These are phyloP conservation scores for Apiospora aurea DNA, from an alignment of 2,329 filamentous ascomycete genomes.

Conservation along the genomic window DNA sequence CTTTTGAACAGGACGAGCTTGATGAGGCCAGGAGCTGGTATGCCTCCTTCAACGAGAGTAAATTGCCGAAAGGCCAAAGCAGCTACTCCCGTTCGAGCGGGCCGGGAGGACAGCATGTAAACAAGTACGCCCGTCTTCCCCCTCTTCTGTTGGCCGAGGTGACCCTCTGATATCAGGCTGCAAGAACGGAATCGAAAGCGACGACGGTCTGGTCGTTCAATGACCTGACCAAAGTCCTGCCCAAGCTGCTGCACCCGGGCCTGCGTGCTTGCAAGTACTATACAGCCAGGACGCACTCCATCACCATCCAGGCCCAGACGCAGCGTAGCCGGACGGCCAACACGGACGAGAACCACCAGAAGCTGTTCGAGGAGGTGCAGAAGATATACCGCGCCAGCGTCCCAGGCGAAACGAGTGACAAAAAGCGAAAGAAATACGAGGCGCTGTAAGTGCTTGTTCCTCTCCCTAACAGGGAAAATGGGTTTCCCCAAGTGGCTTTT, in stretches of 20 bases:
- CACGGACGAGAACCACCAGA: slow-evolving; percentile 58
- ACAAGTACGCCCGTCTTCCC: slow-evolving; percentile 53
- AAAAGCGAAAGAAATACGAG: slow-evolving; percentile 57
- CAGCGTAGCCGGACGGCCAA: slow-evolving; percentile 61
- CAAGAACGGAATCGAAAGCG: slow-evolving; percentile 66
- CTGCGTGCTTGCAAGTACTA: slow-evolving; percentile 63
- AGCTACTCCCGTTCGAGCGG: slow-evolving; percentile 66
- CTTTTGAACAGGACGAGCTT: slow-evolving; percentile 58
- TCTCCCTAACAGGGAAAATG: background rate
- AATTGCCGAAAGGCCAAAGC: slow-evolving; percentile 59
- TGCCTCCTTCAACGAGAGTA: slow-evolving; percentile 49
- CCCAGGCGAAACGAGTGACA: slow-evolving; percentile 53
- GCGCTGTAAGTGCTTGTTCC: slow-evolving; percentile 48
- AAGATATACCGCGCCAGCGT: slow-evolving; percentile 55
- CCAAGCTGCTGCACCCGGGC: slow-evolving; percentile 53
- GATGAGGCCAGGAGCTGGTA: slow-evolving; percentile 61
- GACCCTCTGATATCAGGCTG: background rate
- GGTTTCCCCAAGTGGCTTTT: background rate
- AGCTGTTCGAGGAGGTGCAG: slow-evolving; percentile 56
- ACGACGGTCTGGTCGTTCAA: slow-evolving; percentile 58
- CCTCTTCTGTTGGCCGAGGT: background rate
- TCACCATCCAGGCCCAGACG: slow-evolving; percentile 63
- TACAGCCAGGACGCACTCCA: slow-evolving; percentile 56
- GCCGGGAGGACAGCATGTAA: slow-evolving; percentile 68
- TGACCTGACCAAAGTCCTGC: slow-evolving; percentile 54